Percentiles rank a stretch among this genome's conserved stretches.
Evolutionary conservation across 2,329 filamentous ascomycete species (phyloP).

Genomic region (Dothiorella sarmentorum): DNA sequence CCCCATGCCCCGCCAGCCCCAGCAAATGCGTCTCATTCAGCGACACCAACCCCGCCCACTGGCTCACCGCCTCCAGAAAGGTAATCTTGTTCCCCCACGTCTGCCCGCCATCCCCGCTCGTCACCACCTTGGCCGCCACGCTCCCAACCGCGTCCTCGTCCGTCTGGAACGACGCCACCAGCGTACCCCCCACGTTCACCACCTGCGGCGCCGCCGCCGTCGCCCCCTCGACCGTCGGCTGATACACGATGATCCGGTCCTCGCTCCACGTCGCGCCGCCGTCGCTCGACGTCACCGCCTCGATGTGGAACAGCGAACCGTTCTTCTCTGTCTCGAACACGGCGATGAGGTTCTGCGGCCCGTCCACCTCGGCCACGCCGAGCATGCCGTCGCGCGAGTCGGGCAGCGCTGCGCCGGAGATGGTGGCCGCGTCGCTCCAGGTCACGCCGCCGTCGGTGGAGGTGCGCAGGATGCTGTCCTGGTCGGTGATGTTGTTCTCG

Average conservation of each 20-base stretch:
- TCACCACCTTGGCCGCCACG: slow-evolving; percentile 26
- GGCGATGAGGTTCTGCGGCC: slow-evolving; percentile 34
- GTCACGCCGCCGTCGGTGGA: slow-evolving; percentile 41
- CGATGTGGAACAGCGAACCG: slow-evolving; percentile 34
- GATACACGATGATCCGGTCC: slow-evolving; percentile 37
- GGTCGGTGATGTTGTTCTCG: slow-evolving; percentile 39
- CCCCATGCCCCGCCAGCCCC: slow-evolving; percentile 27
- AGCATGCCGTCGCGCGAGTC: slow-evolving; percentile 46
- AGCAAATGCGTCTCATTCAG: slow-evolving; percentile 29
- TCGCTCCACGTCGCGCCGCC: slow-evolving; percentile 44
- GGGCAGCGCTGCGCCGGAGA: slow-evolving; percentile 35
- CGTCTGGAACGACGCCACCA: slow-evolving; percentile 46
- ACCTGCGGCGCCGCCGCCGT: slow-evolving; percentile 46
- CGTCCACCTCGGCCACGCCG: slow-evolving; percentile 37
- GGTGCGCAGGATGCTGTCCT: slow-evolving; percentile 43
- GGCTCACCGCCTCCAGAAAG: slow-evolving; percentile 25
- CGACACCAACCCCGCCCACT: slow-evolving; percentile 32
- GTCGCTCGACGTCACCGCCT: slow-evolving; percentile 38
- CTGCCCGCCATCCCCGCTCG: slow-evolving; percentile 27
- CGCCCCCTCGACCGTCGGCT: slow-evolving; percentile 25
- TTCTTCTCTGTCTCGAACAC: slow-evolving; percentile 43
- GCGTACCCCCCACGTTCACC: slow-evolving; percentile 40
- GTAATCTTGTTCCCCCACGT: slow-evolving; percentile 33
- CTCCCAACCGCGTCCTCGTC: slow-evolving; percentile 44
- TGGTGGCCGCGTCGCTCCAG: slow-evolving; percentile 33